Evolutionary conservation across 345 rosid species (phyloP).

Genomic region (Corchorus capsularis): DNA sequence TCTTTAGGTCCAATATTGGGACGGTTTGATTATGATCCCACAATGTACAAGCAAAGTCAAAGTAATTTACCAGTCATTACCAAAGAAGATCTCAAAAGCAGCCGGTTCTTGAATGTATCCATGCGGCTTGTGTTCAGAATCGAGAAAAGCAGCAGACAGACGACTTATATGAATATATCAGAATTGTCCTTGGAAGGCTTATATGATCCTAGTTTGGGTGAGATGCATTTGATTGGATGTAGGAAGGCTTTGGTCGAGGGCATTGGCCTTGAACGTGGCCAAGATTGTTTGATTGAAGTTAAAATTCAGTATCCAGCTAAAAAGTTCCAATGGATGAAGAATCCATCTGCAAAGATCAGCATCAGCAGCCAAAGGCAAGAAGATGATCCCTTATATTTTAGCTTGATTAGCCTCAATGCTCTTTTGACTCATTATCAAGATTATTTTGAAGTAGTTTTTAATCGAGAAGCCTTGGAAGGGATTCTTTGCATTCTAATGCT

Average conservation of each 20-base stretch:
- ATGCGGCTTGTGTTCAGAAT: background rate
- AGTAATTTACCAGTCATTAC: constrained; percentile 5
- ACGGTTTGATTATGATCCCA: background rate
- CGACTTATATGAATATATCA: background rate
- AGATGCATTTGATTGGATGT: constrained; percentile 16
- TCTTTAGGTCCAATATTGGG: constrained; percentile 10
- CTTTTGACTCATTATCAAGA: background rate
- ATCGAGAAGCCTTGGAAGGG: background rate
- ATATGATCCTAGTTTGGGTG: constrained; percentile 5
- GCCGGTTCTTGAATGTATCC: background rate
- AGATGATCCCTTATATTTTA: constrained; percentile 11
- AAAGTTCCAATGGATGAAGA: background rate
- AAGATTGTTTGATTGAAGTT: constrained; percentile 7
- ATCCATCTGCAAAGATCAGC: background rate
- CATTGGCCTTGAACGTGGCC: background rate
- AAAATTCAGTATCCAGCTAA: constrained; percentile 4
- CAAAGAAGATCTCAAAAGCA: constrained; percentile 6
- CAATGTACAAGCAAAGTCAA: background rate
- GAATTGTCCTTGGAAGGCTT: constrained; percentile 5
- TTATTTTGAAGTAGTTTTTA: background rate
- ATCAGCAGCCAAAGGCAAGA: constrained; percentile 12
- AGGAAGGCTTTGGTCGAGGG: constrained; percentile 11
- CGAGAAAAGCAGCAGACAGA: background rate
- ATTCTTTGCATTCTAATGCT: constrained; percentile 4
- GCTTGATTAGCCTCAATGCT: background rate